These are phyloP conservation scores for Alternaria rosae DNA, from an alignment of 2,329 filamentous ascomycete species.

Conservation along the genomic window DNA sequence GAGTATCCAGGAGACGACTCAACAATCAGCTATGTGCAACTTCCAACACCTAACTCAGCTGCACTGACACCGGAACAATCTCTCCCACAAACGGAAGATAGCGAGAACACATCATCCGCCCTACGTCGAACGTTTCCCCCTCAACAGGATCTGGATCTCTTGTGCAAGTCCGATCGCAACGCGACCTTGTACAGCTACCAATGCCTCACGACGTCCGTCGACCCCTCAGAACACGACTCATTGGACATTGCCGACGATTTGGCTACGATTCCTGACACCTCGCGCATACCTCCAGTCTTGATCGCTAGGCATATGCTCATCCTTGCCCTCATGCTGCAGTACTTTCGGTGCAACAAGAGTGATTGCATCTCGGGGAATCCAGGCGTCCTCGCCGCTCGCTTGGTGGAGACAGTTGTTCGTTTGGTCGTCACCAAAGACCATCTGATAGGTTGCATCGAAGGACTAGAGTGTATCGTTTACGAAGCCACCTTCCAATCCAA, in stretches of 20 bases:
- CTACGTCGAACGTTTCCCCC: slow-evolving; percentile 18
- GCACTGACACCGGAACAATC: not conserved
- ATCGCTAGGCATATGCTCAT: slow-evolving; percentile 46
- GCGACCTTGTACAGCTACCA: slow-evolving; percentile 15
- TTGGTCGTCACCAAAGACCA: slow-evolving; percentile 49
- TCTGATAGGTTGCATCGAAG: slow-evolving; percentile 49
- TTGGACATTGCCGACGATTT: slow-evolving; percentile 9
- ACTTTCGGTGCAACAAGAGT: slow-evolving; percentile 7
- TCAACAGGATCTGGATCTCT: slow-evolving; percentile 16
- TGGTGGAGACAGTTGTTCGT: slow-evolving; percentile 37
- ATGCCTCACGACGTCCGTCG: slow-evolving; percentile 13
- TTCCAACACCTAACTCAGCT: not conserved
- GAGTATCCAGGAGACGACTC: not conserved
- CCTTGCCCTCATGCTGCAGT: slow-evolving; percentile 40
- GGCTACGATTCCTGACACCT: slow-evolving; percentile 10
- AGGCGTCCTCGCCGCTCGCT: slow-evolving; percentile 30
- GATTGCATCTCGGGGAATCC: slow-evolving; percentile 33
- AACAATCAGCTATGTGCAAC: slow-evolving; percentile 1
- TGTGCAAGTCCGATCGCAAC: slow-evolving; percentile 17
- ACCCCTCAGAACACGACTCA: slow-evolving; percentile 12
- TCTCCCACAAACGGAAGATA: not conserved
- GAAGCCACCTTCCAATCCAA: slow-evolving; percentile 52
- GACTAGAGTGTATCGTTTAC: slow-evolving; percentile 53
- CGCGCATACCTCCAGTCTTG: slow-evolving; percentile 35
- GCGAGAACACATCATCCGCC: slow-evolving; percentile 6